Conservation (phyloP, 441 rosid genomes). For the Metrosideros polymorpha region DNA sequence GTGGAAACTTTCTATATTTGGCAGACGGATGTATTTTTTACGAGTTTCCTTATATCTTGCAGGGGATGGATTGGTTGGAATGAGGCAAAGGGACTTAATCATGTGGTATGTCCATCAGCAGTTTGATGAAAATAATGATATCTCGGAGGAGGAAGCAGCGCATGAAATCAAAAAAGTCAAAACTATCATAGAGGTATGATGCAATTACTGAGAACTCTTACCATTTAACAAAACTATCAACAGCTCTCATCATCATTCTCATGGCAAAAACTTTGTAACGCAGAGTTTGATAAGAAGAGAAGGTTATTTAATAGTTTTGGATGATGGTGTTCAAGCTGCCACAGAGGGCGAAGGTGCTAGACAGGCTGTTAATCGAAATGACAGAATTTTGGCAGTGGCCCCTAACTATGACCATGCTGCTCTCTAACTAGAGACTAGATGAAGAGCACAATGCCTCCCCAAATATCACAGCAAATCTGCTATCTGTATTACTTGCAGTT, state of each 20-base stretch:
- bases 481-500: not conserved
- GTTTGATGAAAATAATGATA: conserved; percentile 72
- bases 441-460: not conserved
- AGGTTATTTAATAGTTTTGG: conserved; percentile 79
- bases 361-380: conserved; percentile 40
- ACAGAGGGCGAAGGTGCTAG: conserved; percentile 38
- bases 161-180: conserved; percentile 53
- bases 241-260: not conserved
- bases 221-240: not conserved
- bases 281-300: conserved; percentile 89
- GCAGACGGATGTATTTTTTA: not conserved
- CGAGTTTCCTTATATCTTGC: not conserved
- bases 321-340: conserved; percentile 49
- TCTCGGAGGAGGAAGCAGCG: conserved; percentile 56
- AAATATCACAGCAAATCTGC: not conserved
- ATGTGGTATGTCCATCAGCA: conserved; percentile 88
- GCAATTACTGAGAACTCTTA: not conserved
- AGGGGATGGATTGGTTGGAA: conserved; percentile 73
- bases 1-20: not conserved
- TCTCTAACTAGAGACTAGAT: not conserved
- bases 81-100: conserved; percentile 73
- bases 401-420: conserved; percentile 45
- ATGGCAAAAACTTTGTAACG: not conserved
- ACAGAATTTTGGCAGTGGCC: conserved; percentile 81
- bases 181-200: conserved; percentile 73